Conservation (phyloP, 805 yeast species). For the Yueomyces sinensis region DNA sequence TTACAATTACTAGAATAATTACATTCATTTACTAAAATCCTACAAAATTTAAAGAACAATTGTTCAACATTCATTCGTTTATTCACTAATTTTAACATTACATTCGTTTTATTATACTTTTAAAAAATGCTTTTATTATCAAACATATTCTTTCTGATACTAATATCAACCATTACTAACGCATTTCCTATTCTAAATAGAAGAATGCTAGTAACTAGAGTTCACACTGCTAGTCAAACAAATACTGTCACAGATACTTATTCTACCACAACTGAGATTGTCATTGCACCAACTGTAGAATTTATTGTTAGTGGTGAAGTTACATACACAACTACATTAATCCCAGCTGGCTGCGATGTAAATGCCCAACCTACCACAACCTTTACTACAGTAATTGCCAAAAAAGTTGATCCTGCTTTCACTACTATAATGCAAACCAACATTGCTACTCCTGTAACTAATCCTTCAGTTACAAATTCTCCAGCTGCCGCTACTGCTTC, state of each 20-base stretch:
- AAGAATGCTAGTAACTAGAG: conserved; percentile 35
- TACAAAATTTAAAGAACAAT: too few relatives aligned
- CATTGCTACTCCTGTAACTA: too few relatives aligned
- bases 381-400: conserved; percentile 12
- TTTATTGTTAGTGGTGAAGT: conserved; percentile 25
- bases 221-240: conserved; percentile 42
- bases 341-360: conserved; percentile 24
- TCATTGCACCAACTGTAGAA: conserved; percentile 30
- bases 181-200: conserved; percentile 22
- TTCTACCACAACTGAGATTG: conserved; percentile 27
- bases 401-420: conserved; percentile 2
- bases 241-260: conserved; percentile 30
- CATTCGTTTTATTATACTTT: too few relatives aligned
- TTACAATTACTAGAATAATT: too few relatives aligned
- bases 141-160: not conserved
- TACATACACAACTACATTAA: conserved; percentile 26
- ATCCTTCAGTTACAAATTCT: too few relatives aligned
- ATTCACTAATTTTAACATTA: not conserved
- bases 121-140: too few relatives aligned
- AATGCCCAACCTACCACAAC: conserved; percentile 26
- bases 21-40: too few relatives aligned
- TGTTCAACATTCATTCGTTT: not conserved
- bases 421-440: not conserved
- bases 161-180: too few relatives aligned
- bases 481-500: conserved; percentile 1